These are phyloP conservation scores for Jasminum sambac DNA, from an alignment of 257 asterid species.

Conservation along the genomic window DNA sequence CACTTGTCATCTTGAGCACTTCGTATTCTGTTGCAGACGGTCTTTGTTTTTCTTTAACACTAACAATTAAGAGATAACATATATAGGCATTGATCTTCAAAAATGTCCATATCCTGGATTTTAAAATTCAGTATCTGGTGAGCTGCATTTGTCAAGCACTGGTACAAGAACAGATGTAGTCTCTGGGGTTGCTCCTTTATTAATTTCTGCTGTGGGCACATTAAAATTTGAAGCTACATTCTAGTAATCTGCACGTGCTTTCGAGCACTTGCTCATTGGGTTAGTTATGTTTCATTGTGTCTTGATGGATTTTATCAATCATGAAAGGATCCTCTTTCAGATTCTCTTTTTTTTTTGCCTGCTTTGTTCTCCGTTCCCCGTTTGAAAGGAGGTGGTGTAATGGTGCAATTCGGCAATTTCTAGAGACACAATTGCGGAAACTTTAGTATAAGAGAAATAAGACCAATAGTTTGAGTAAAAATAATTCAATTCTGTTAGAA, in stretches of 20 bases:
- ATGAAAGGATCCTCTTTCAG: neutral
- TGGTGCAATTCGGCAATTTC: neutral
- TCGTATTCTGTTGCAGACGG: neutral
- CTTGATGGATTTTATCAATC: neutral
- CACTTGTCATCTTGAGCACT: neutral
- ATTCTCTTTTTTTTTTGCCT: neutral
- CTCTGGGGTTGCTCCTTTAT: neutral
- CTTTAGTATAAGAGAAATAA: neutral
- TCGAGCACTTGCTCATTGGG: slow-evolving; percentile 17
- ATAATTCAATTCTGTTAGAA: neutral
- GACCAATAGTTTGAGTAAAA: neutral
- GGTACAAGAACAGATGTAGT: slow-evolving; percentile 16
- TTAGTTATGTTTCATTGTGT: slow-evolving; percentile 1
- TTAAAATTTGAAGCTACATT: neutral
- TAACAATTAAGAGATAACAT: neutral
- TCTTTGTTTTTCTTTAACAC: slow-evolving; percentile 4
- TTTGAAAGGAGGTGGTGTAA: neutral
- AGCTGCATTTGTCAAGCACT: neutral
- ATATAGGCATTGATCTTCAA: neutral
- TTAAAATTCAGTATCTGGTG: slow-evolving; percentile 12
- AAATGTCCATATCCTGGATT: neutral
- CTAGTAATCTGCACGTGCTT: neutral
- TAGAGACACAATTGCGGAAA: neutral
- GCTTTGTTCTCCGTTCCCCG: neutral
- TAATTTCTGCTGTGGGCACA: neutral